Conservation (phyloP, 495 filamentous ascomycete species). For the Immersiella caudata region DNA sequence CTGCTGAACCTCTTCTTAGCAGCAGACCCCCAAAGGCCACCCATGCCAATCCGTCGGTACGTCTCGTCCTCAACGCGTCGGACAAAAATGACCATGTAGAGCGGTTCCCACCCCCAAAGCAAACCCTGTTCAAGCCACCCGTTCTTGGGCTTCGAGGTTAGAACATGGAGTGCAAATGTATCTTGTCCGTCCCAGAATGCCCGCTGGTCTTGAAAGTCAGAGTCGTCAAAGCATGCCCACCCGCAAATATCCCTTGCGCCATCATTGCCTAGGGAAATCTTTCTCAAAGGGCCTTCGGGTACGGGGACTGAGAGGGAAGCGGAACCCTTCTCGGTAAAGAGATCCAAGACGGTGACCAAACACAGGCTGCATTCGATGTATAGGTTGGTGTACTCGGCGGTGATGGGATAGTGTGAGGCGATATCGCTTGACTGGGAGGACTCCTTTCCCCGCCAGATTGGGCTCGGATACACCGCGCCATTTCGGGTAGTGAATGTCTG, state of each 20-base stretch:
- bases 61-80: not conserved
- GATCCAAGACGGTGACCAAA: not conserved
- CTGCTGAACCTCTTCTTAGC: not conserved
- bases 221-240: not conserved
- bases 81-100: constrained; percentile 1
- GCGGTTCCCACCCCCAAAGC: not conserved
- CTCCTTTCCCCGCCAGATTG: not conserved
- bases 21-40: constrained; percentile 4
- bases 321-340: not conserved
- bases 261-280: not conserved
- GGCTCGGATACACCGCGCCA: not conserved
- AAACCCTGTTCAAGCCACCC: constrained; percentile 1
- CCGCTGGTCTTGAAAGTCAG: constrained; percentile 3
- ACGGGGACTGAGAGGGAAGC: not conserved
- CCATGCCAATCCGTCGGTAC: not conserved
- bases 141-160: not conserved
- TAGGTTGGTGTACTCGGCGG: not conserved
- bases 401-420: constrained; percentile 3
- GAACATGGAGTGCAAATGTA: not conserved
- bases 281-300: not conserved
- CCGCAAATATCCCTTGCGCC: not conserved
- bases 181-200: constrained; percentile 1
- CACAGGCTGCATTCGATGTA: not conserved
- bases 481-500: not conserved
- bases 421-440: not conserved